These are phyloP conservation scores for Syzygium malaccense DNA, from an alignment of 441 rosid genomes.

Conservation along the genomic window DNA sequence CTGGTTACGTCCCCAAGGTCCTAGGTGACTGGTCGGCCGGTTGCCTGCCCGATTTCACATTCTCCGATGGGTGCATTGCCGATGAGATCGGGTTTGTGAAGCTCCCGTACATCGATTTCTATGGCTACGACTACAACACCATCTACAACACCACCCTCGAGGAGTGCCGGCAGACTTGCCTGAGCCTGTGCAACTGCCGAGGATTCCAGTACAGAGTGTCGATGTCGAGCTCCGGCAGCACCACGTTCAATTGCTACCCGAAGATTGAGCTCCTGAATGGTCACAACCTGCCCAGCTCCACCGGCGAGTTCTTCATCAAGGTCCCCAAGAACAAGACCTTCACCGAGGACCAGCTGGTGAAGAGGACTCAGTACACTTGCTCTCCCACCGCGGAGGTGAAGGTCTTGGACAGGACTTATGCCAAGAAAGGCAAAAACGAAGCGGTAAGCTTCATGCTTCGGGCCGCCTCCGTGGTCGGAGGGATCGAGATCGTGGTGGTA, in stretches of 20 bases:
- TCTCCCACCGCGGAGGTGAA: not conserved
- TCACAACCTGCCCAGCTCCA: not conserved
- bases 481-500: not conserved
- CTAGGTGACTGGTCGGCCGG: slow-evolving; percentile 3
- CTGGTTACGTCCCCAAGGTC: not conserved
- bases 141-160: not conserved
- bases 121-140: not conserved
- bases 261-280: slow-evolving; percentile 4
- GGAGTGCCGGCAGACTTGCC: not conserved
- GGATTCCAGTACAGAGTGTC: not conserved
- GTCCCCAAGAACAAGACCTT: not conserved
- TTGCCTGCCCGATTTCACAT: not conserved
- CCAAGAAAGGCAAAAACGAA: not conserved
- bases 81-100: not conserved
- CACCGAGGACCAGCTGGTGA: not conserved
- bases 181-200: not conserved
- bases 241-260: accelerated
- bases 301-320: not conserved
- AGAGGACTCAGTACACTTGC: not conserved
- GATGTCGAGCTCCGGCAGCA: no score
- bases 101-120: slow-evolving; percentile 3
- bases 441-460: not conserved
- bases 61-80: not conserved
- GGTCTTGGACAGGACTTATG: not conserved
- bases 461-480: not conserved